phyloP scores from a whole-genome alignment of 2,329 filamentous ascomycete genomes.

The Bipolaris bicolor region DNA sequence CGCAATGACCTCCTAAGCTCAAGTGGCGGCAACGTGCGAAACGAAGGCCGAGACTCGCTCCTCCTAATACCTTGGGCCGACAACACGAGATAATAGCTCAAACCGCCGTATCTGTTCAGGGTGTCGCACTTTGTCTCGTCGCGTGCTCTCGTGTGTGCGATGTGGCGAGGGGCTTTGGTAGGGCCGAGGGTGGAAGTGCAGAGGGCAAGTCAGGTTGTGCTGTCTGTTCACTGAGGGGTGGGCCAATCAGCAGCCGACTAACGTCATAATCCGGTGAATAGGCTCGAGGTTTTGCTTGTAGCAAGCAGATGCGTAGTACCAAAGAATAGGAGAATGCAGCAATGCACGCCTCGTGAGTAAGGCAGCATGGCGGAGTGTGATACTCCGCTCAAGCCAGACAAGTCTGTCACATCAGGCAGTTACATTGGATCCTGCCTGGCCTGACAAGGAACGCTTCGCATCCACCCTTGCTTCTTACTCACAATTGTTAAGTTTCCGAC shows the following conservation, averaged over 20 bases:
- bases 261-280: conserved; percentile 27
- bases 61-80: conserved; percentile 20
- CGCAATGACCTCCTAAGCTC: conserved; percentile 35
- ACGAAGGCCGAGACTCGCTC: conserved; percentile 40
- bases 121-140: conserved; percentile 30
- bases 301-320: not conserved
- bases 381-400: not conserved
- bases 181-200: conserved; percentile 27
- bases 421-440: not conserved
- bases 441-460: not conserved
- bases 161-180: conserved; percentile 22
- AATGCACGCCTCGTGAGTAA: too few species aligned
- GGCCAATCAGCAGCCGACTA: conserved; percentile 21
- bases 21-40: conserved; percentile 43
- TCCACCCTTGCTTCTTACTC: not conserved
- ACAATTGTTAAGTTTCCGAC: not conserved
- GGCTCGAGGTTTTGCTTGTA: not conserved
- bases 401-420: not conserved
- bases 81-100: conserved; percentile 19
- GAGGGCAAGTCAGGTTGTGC: conserved; percentile 10
- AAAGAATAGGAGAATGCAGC: too few species aligned
- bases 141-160: conserved; percentile 39
- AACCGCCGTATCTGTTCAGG: conserved; percentile 10
- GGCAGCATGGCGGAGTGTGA: not conserved
- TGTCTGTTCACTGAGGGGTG: conserved; percentile 14